Base-by-base conservation (phyloP, 2,329 filamentous ascomycete genomes). In the Botrytis tulipae region DNA sequence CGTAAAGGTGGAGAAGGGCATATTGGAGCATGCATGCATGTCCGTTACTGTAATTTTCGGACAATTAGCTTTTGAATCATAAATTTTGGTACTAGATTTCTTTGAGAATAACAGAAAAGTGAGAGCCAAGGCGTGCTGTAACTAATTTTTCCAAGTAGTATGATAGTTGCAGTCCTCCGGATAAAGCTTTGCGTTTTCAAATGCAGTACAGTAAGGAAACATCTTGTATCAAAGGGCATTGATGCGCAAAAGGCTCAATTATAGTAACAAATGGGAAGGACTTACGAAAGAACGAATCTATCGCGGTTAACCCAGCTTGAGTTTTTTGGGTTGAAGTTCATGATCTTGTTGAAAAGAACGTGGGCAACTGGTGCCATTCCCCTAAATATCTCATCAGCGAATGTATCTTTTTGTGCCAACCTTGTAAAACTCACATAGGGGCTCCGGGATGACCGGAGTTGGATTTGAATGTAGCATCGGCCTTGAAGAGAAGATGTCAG, bases 301-400 rank as follows among this genome's bases (percentile, higher is more conserved):
- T 99, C 96, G 82, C 96, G 92, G 90, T 98, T 98, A 81, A 96
- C 82, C 95, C 95, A 99, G 78, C 94, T 88, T 80, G 96, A 93
- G 90, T 97, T 98, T 92, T 98, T 97, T 81, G 96, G 96, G 92
- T 98, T 99, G 90, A 98, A 99, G 84, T 87, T 97, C 94, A 99
- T 94, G 89, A 98, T 97, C 85, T 96, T 97, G 90, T 97, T 97
- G 88, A 93, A 99, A 78, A 99, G 90, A 82, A 98, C 94, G 89
- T 98, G 96, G 84, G 96, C 92, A 82, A 95, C 91, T 76, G 96
- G 95, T 82, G 96, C 96, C 93, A 98, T 90, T 83, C 89, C 89
- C 89, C 89, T 91, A 75, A 37, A 62, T 37, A 37, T n/a, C 22
- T 51, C 42, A 70, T 73, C 42, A 73, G 71, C 44, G 57, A 37